Evolutionary conservation across 208 protist genomes (phyloP).

Genomic region (Wallacemonas collosoma): DNA sequence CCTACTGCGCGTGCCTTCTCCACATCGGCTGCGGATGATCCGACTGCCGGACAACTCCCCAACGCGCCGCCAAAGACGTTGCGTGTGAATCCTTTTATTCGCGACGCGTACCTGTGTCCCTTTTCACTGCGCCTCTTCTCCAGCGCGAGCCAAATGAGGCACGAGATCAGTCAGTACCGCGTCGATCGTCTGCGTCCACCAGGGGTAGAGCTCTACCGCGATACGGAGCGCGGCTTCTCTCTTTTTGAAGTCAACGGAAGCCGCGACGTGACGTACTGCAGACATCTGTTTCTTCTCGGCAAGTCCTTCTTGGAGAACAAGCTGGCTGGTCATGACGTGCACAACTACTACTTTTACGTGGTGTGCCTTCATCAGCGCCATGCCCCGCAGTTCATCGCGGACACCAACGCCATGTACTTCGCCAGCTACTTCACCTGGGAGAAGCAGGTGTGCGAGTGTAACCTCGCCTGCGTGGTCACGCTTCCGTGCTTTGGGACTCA

Average conservation of each 20-base stretch:
- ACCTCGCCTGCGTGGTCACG: slow-evolving; percentile 99
- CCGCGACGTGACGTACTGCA: slow-evolving; percentile 75
- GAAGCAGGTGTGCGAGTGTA: slow-evolving; percentile 96
- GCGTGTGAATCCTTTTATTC: slow-evolving; percentile 61
- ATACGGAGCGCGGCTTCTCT: slow-evolving; percentile 67
- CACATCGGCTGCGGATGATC: not conserved
- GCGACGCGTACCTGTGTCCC: slow-evolving; percentile 83
- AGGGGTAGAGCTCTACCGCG: slow-evolving; percentile 81
- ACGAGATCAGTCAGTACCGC: slow-evolving; percentile 71
- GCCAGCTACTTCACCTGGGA: slow-evolving; percentile 99
- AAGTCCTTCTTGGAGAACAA: slow-evolving; percentile 93
- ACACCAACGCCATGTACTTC: slow-evolving; percentile 78
- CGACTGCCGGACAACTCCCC: not conserved
- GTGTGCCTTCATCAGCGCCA: slow-evolving; percentile 78
- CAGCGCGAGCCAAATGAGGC: slow-evolving; percentile 66
- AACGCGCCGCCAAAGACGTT: slow-evolving; percentile 5
- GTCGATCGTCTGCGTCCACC: slow-evolving; percentile 60
- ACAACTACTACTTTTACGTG: slow-evolving; percentile 90
- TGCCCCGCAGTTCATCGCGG: slow-evolving; percentile 71
- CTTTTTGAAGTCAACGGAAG: slow-evolving; percentile 88
- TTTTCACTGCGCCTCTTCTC: slow-evolving; percentile 83
- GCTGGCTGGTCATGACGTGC: slow-evolving; percentile 83
- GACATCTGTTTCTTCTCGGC: slow-evolving; percentile 83
- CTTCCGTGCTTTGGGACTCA: slow-evolving; percentile 92
- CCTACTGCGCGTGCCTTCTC: not conserved